A percentile compares a stretch with the other conserved stretches of the same genome.
phyloP scores from a whole-genome alignment of 2,329 filamentous ascomycete species.

The Shiraia bambusicola region DNA sequence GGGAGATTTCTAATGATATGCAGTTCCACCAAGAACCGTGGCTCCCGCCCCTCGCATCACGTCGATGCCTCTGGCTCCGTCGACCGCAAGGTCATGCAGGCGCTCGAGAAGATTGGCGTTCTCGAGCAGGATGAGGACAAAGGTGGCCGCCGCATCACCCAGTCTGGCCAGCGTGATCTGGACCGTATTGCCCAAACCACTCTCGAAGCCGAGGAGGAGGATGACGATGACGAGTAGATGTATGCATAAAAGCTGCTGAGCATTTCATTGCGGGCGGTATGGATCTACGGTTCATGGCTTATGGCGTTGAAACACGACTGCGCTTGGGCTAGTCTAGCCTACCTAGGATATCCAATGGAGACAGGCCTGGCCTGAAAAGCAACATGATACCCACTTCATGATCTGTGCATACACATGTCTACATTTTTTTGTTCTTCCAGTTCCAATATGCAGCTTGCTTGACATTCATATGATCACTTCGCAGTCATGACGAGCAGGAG shows the following conservation, averaged over 20 bases:
- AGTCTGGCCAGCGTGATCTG: slow-evolving; percentile 97
- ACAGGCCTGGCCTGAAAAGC: slow-evolving; percentile 38
- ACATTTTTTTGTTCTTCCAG: background rate
- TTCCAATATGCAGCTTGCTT: no score
- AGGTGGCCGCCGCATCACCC: slow-evolving; percentile 97
- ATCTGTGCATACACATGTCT: background rate
- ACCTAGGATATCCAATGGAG: slow-evolving; percentile 40
- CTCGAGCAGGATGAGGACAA: slow-evolving; percentile 97
- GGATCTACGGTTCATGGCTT: slow-evolving; percentile 40
- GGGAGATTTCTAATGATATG: slow-evolving; percentile 8
- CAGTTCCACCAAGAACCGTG: slow-evolving; percentile 86
- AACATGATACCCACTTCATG: slow-evolving; percentile 27
- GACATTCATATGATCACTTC: no score
- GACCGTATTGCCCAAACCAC: slow-evolving; percentile 66
- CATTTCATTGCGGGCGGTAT: slow-evolving; percentile 30
- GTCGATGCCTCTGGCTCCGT: slow-evolving; percentile 92
- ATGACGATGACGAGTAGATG: slow-evolving; percentile 47
- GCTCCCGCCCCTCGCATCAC: slow-evolving; percentile 87
- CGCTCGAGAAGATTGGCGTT: slow-evolving; percentile 98
- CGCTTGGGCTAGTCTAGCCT: slow-evolving; percentile 36
- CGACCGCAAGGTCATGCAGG: slow-evolving; percentile 96
- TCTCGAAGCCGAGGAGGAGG: slow-evolving; percentile 54
- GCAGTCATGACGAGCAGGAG: no score
- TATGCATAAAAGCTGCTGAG: slow-evolving; percentile 21
- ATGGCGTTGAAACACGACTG: slow-evolving; percentile 39